Evolutionary conservation across 306 rosid genomes (phyloP).

Genomic region (Sphenostylis stenocarpa): DNA sequence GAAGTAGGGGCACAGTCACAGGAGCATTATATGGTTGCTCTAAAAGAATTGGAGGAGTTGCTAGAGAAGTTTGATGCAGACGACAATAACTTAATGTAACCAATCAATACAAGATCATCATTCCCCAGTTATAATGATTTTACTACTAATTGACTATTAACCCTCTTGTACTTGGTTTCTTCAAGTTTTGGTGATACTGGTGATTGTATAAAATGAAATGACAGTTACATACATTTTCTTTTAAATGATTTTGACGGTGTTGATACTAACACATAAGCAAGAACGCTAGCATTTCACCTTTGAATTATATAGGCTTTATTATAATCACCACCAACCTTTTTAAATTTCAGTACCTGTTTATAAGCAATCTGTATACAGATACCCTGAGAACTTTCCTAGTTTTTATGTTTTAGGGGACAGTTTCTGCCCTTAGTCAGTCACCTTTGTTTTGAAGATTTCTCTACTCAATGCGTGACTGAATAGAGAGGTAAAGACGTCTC

Average conservation of each 20-base stretch:
- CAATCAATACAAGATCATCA: constrained; percentile 7
- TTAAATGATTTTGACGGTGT: neutral
- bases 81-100: constrained; percentile 46
- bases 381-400: neutral
- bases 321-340: neutral
- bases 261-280: neutral
- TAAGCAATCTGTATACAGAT: neutral
- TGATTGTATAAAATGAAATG: constrained; percentile 16
- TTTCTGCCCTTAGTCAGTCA: neutral
- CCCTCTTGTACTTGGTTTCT: neutral
- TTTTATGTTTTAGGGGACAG: neutral
- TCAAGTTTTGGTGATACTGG: neutral
- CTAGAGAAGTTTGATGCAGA: constrained; percentile 52
- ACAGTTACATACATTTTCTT: neutral
- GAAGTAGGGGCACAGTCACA: constrained; percentile 69
- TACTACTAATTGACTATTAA: constrained; percentile 1
- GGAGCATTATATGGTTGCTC: constrained; percentile 58
- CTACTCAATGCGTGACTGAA: neutral
- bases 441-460: neutral
- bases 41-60: constrained; percentile 65
- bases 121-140: neutral
- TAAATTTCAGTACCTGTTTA: neutral
- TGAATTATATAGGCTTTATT: neutral
- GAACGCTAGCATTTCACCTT: neutral
- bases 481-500: neutral